These are phyloP conservation scores for Cymbidium sinense DNA, from an alignment of 106 monocot species.

Conservation along the genomic window DNA sequence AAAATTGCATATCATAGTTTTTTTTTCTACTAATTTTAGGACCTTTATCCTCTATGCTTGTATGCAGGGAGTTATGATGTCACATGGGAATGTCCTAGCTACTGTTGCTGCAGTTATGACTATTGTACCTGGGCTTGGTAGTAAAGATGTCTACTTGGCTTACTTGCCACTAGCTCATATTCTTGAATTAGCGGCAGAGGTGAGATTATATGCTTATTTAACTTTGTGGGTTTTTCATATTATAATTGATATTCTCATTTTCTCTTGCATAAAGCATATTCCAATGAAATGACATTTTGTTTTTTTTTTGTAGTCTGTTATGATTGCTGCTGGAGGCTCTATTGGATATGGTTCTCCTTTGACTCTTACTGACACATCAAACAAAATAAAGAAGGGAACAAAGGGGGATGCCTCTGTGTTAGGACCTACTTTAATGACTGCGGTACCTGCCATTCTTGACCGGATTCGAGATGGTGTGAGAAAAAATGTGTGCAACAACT, in stretches of 20 bases:
- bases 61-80: conserved; percentile 97
- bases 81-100: conserved; percentile 80
- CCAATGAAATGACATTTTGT: neutral
- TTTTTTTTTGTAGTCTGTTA: conserved; percentile 51
- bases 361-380: conserved; percentile 98
- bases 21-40: neutral
- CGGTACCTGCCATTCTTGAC: conserved; percentile 97
- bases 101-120: conserved; percentile 89
- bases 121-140: conserved; percentile 82
- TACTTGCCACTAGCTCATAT: conserved; percentile 96
- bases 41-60: neutral
- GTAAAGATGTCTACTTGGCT: conserved; percentile 87
- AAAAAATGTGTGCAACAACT: conserved; percentile 58
- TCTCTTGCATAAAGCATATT: neutral
- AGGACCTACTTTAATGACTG: conserved; percentile 82
- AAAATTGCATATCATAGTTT: neutral
- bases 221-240: neutral
- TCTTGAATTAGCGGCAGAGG: conserved; percentile 99
- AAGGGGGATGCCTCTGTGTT: conserved; percentile 90
- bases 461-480: conserved; percentile 93
- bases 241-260: neutral
- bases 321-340: conserved; percentile 71
- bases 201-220: conserved; percentile 11
- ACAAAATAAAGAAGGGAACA: conserved; percentile 95
- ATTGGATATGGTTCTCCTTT: conserved; percentile 96